phyloP scores from a whole-genome alignment of 2,329 filamentous ascomycete species.

The Verticillium klebahnii region DNA sequence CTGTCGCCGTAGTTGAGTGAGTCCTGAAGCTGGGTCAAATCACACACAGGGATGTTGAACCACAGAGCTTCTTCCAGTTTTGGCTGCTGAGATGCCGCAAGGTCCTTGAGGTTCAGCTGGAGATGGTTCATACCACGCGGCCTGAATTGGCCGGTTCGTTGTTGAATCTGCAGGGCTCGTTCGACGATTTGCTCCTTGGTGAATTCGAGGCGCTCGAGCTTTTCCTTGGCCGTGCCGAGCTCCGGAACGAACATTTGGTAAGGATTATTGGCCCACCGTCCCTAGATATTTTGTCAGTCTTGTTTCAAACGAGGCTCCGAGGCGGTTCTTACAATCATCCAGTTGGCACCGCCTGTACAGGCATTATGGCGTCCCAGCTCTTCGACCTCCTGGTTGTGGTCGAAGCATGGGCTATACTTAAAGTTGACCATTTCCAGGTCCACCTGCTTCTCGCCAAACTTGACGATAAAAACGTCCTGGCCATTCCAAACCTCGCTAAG shows the following conservation, averaged over 20 bases:
- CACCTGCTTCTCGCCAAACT: background rate
- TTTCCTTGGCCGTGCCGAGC: background rate
- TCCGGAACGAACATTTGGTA: background rate
- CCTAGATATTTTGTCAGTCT: background rate
- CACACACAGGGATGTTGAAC: slow-evolving; percentile 1
- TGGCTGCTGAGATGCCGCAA: background rate
- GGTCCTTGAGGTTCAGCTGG: background rate
- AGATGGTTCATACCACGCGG: background rate
- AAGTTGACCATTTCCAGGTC: background rate
- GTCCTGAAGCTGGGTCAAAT: background rate
- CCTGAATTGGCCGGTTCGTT: background rate
- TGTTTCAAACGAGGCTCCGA: background rate
- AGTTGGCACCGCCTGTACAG: background rate
- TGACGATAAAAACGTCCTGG: background rate
- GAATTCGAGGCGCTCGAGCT: background rate
- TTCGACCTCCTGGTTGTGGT: background rate
- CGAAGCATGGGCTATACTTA: slow-evolving; percentile 1
- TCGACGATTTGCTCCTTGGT: background rate
- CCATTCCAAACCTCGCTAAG: background rate
- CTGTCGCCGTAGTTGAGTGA: no score
- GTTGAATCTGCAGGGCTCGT: background rate
- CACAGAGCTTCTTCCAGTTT: background rate
- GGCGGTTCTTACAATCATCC: background rate
- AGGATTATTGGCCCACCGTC: background rate
- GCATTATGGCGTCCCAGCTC: background rate